Evolutionary conservation across 176 grass and related monocot species (phyloP), one percentile per base, ranked within the genome.

Genomic region (Avena atlantica): DNA sequence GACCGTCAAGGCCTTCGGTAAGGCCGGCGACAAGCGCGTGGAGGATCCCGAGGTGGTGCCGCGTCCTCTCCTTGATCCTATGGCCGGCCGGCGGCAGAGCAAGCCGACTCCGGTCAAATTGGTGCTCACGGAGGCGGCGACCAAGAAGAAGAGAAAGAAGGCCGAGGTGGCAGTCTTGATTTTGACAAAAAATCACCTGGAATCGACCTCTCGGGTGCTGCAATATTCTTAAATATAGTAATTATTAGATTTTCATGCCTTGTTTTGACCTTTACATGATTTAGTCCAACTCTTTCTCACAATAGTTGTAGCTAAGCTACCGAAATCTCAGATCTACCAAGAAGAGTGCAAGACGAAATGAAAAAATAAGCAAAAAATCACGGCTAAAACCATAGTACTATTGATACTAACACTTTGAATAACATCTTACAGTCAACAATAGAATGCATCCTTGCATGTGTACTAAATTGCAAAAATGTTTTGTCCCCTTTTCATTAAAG

Each of bases 151-250:
- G 31, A 34, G 31, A 34, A 34, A 34, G 2, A 34, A 34, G 31
- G 31, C 31, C 31, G 31, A 34, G 31, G 31, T 34, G 31, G 31
- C 31, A 34, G 31, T 63, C 89, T 97, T 94, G 91, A 97, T 95
- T 42, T 42, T 42, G 40, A 42, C 91, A 86, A 92, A 97, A 81
- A 86, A 90, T 85, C 91, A 91, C 88, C 78, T 97, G 91, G 91
- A 97, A 97, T 89, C 92, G 75, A 87, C 95, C 44, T 94, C 92
- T 66, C 94, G 93, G 95, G 95, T 97, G 89, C 55, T 69, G 21
- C 24, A 51, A 55, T 58, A 61, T 76, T 50, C 5, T 53, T 52
- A 51, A 58, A 21, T 72, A 50, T 79, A 62, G 24, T 64, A 85
- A 74, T 76, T 80, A 2, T 75, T 20, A 58, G 6, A 58, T 20